Evolutionary conservation across 2,329 filamentous ascomycete species (phyloP).

Genomic region (Ophiocordyceps sinensis): DNA sequence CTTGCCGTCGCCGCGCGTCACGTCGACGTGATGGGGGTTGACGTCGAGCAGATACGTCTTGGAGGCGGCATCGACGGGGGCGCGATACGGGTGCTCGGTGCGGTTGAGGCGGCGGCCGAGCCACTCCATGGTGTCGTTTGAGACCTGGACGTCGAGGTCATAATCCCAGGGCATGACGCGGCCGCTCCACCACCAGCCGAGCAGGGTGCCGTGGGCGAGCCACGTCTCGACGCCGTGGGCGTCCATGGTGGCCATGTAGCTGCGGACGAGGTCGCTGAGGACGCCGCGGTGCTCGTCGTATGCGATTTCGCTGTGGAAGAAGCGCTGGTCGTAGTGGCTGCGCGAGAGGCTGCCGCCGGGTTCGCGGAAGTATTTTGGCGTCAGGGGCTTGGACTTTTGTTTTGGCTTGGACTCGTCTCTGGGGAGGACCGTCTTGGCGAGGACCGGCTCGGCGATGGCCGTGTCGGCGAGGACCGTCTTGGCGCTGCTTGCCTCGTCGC

Average conservation of each 20-base stretch:
- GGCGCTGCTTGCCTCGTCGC: too few relatives aligned
- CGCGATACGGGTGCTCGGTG: slow-evolving; percentile 45
- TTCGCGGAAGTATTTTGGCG: slow-evolving; percentile 50
- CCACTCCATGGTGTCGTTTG: slow-evolving; percentile 48
- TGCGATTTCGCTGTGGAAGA: slow-evolving; percentile 45
- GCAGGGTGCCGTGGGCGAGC: slow-evolving; percentile 71
- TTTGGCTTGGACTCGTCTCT: neutral
- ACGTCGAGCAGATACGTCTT: slow-evolving; percentile 58
- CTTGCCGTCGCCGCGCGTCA: slow-evolving; percentile 48
- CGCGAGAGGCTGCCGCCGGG: slow-evolving; percentile 44
- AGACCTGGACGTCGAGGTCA: slow-evolving; percentile 72
- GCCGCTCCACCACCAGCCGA: slow-evolving; percentile 84
- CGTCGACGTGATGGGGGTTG: slow-evolving; percentile 53
- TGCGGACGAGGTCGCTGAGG: slow-evolving; percentile 55
- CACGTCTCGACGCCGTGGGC: slow-evolving; percentile 61
- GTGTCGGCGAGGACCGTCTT: neutral
- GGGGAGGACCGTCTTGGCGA: neutral
- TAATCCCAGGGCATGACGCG: slow-evolving; percentile 71
- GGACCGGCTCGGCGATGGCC: neutral
- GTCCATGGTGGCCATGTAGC: slow-evolving; percentile 55
- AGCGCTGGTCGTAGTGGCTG: slow-evolving; percentile 62
- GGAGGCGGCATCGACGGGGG: slow-evolving; percentile 18
- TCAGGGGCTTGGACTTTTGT: slow-evolving; percentile 1
- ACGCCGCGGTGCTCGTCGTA: slow-evolving; percentile 53
- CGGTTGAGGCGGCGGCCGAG: slow-evolving; percentile 54